Base-by-base conservation (phyloP, 345 rosid species). In the Bruguiera sexangula region DNA sequence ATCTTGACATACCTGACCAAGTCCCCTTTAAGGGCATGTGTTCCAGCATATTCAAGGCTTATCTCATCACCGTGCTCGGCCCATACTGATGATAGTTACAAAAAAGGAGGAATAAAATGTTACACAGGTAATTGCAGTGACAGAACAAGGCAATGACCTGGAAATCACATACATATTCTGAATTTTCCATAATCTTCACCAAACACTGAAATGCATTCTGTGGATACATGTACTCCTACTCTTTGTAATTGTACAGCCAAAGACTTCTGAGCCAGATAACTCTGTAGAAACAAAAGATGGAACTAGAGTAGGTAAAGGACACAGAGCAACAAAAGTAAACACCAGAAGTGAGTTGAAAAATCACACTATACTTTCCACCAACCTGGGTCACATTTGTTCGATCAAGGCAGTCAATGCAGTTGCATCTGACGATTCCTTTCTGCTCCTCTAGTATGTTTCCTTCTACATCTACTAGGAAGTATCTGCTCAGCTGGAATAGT, bases 351-450 rank as follows among this genome's bases (percentile, higher is more conserved):
- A 50, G 19, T 31, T 27, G 54, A 60, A 15, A 75, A 56, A 5
- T 39, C 39, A 43, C 26, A 6, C 1, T 69, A 18, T 20, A 19
- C 15, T 71, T 50, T 62, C 30, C 54, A 63, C 78, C 70, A 68
- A 94, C 98, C 98, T 94, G 98, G 66, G 96, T 91, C 32, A 94
- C 98, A 78, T 94, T 94, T 72, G 98, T 91, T 66, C 98, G 90
- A 79, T 94, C 98, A 70, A 94, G 92, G 83, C 96, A 94, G 73
- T 94, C 98, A 64, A 94, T 94, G 82, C 98, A 94, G 79, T 94
- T 94, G 66, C 96, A 83, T 81, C 98, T 87, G 70, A 94, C 65
- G 36, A 89, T 79, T 65, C 98, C 97, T 81, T 84, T 89, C 88
- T 94, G 98, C 79, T 94, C 93, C 78, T 77, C 89, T 67, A 88